Percentiles rank a stretch among this genome's conserved stretches.
Conservation (phyloP, 352 stramenopile species). For the Phytophthora vignae region DNA sequence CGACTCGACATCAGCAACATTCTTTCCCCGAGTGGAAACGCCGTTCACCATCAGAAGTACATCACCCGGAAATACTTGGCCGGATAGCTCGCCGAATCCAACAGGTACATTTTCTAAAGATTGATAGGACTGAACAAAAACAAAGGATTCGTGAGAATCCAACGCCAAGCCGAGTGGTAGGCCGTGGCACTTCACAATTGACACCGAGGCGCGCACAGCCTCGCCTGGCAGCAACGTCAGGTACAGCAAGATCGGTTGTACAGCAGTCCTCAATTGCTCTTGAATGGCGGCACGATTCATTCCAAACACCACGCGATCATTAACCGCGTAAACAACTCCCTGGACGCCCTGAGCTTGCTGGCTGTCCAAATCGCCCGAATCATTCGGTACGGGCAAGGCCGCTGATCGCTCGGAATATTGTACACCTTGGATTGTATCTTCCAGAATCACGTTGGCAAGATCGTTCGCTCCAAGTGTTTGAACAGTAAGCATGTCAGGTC, state of each 20-base stretch:
- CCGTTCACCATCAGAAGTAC: slow-evolving; percentile 67
- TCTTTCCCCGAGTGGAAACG: slow-evolving; percentile 30
- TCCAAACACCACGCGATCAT: slow-evolving; percentile 60
- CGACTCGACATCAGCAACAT: slow-evolving; percentile 48
- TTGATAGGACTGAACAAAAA: slow-evolving; percentile 61
- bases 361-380: slow-evolving; percentile 2
- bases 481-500: slow-evolving; percentile 33
- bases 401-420: slow-evolving; percentile 36
- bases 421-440: slow-evolving; percentile 48
- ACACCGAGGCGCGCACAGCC: slow-evolving; percentile 65
- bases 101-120: slow-evolving; percentile 31
- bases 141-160: slow-evolving; percentile 39
- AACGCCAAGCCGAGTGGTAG: slow-evolving; percentile 54
- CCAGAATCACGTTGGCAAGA: slow-evolving; percentile 32
- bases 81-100: slow-evolving; percentile 61
- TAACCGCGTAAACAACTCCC: slow-evolving; percentile 59
- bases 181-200: slow-evolving; percentile 64
- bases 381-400: slow-evolving; percentile 1
- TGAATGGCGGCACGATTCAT: slow-evolving; percentile 47
- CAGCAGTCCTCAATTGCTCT: slow-evolving; percentile 43
- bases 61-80: slow-evolving; percentile 76
- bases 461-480: slow-evolving; percentile 34
- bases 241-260: slow-evolving; percentile 52
- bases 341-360: slow-evolving; percentile 15
- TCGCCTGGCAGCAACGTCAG: slow-evolving; percentile 55